Evolutionary conservation across 768 basidiomycete species (phyloP).

Genomic region (Fistulinella prunicolor): DNA sequence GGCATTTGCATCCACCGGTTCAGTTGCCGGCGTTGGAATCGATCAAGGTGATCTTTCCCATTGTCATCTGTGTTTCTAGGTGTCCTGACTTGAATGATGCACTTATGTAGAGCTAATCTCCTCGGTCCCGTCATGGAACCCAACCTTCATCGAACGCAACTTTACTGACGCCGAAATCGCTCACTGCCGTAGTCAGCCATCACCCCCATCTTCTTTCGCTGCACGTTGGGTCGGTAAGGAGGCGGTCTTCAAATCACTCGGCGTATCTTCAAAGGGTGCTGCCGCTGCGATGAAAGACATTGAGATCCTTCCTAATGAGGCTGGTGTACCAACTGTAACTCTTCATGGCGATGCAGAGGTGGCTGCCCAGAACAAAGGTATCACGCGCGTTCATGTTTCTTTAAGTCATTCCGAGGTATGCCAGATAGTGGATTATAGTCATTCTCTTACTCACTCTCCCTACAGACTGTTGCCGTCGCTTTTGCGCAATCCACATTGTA

Average conservation of each 20-base stretch:
- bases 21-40: conserved; percentile 77
- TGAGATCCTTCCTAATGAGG: conserved; percentile 79
- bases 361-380: conserved; percentile 68
- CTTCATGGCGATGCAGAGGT: conserved; percentile 78
- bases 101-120: conserved; percentile 79
- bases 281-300: conserved; percentile 96
- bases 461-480: conserved; percentile 78
- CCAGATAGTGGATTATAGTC: conserved; percentile 14
- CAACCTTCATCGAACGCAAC: conserved; percentile 85
- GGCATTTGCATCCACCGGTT: conserved; percentile 31
- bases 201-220: conserved; percentile 86
- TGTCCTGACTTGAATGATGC: conserved; percentile 2
- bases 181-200: conserved; percentile 87
- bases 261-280: conserved; percentile 87
- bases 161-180: conserved; percentile 86
- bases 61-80: neutral
- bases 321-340: conserved; percentile 75
- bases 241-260: conserved; percentile 94
- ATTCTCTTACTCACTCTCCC: conserved; percentile 15
- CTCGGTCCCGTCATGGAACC: conserved; percentile 84
- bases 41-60: conserved; percentile 66
- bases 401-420: conserved; percentile 90
- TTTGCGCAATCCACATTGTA: conserved; percentile 70
- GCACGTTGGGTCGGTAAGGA: conserved; percentile 98
- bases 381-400: conserved; percentile 76